A percentile compares a stretch with the other conserved stretches of the same genome.
Conservation (phyloP, 176 grass and related monocot species). For the Juncus inflexus region DNA sequence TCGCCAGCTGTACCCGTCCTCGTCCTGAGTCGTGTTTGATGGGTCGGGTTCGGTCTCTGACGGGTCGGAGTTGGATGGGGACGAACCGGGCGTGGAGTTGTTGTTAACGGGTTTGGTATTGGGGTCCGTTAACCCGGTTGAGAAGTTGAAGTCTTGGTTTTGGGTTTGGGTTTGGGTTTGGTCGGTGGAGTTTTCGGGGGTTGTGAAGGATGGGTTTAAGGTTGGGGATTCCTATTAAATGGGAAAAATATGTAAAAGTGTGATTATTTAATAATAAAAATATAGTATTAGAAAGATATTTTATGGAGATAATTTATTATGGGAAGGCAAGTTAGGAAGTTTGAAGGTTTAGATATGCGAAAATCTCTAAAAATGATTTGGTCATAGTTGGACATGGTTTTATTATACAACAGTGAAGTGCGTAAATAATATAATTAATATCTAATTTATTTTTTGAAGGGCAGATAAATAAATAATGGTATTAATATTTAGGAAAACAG, state of each 20-base stretch:
- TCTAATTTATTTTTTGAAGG: no score
- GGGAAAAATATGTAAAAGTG: not conserved
- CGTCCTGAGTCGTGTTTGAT: constrained; percentile 34
- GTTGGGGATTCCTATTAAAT: constrained; percentile 18
- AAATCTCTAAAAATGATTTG: not conserved
- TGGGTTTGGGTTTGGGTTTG: constrained; percentile 9
- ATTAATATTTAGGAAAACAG: not conserved
- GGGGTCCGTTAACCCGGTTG: constrained; percentile 44
- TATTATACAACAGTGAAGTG: no score
- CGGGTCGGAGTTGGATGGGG: constrained; percentile 31
- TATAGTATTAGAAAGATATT: no score
- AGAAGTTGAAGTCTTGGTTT: constrained; percentile 38
- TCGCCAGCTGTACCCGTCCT: constrained; percentile 94
- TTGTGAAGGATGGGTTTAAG: not conserved
- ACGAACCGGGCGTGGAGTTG: constrained; percentile 6
- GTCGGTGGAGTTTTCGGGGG: not conserved
- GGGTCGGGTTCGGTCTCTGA: constrained; percentile 39
- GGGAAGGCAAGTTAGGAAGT: no score
- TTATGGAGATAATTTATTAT: not conserved
- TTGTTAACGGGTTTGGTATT: constrained; percentile 5
- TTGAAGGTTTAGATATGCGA: not conserved
- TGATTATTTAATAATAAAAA: no score
- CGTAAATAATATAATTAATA: no score
- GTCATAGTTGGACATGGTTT: no score
- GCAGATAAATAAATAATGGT: no score